These are phyloP conservation scores for Cryphonectria japonica DNA, from an alignment of 2,329 filamentous ascomycete species.

Conservation along the genomic window DNA sequence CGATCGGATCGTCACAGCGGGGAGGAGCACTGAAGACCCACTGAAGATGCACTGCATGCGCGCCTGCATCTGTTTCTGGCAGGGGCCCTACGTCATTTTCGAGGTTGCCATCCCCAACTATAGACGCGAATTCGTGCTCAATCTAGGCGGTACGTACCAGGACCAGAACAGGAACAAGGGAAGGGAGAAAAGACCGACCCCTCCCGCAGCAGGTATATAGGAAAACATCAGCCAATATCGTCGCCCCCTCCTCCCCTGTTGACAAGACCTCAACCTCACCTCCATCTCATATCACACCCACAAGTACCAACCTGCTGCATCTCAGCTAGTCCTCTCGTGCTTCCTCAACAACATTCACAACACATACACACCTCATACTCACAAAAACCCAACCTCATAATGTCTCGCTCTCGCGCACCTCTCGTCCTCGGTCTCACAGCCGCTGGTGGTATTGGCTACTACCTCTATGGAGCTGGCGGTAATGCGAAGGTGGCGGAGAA, in stretches of 20 bases:
- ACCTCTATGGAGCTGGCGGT: conserved; percentile 87
- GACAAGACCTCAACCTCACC: conserved; percentile 3
- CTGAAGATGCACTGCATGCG: not conserved
- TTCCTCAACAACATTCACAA: not conserved
- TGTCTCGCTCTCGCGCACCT: conserved; percentile 53
- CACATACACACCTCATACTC: not conserved
- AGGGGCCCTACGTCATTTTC: conserved; percentile 8
- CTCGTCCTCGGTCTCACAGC: conserved; percentile 63
- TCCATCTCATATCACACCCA: not conserved
- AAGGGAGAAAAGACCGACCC: not conserved
- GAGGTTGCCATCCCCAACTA: not conserved
- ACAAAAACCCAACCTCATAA: conserved; percentile 38
- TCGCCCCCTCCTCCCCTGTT: not conserved
- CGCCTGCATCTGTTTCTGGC: not conserved
- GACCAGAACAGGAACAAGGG: conserved; percentile 1
- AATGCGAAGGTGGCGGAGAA: conserved; percentile 82
- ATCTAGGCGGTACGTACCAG: not conserved
- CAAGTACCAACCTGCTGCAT: not conserved
- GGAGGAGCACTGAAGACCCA: conserved; percentile 3
- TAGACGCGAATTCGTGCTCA: not conserved
- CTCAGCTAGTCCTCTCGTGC: not conserved
- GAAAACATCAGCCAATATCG: conserved; percentile 3
- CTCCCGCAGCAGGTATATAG: conserved; percentile 2
- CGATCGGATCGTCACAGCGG: conserved; percentile 1
- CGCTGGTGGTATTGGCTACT: conserved; percentile 78